Percentiles rank a stretch among this genome's conserved stretches.
phyloP scores from a whole-genome alignment of 2,329 filamentous ascomycete species.

The Fusarium foetens region DNA sequence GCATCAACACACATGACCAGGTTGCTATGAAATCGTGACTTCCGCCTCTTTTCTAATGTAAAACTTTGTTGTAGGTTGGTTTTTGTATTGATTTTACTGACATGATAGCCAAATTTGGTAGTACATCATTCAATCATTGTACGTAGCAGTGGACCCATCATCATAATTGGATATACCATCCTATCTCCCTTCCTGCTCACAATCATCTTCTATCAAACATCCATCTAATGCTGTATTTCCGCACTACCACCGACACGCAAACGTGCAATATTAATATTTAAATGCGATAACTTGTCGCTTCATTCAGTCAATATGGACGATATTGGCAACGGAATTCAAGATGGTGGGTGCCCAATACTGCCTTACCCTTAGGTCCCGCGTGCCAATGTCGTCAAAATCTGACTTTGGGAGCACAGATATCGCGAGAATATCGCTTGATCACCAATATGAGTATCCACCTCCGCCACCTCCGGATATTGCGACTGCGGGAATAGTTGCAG shows the following conservation, averaged over 20 bases:
- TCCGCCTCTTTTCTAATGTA: neutral
- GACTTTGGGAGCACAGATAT: constrained; percentile 50
- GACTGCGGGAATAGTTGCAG: constrained; percentile 62
- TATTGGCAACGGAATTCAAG: constrained; percentile 48
- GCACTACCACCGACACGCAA: neutral
- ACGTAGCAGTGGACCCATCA: constrained; percentile 30
- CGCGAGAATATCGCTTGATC: constrained; percentile 54
- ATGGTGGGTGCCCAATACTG: constrained; percentile 47
- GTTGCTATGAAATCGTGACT: neutral
- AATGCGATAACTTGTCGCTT: constrained; percentile 25
- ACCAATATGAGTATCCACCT: constrained; percentile 45
- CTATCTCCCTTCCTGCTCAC: constrained; percentile 27
- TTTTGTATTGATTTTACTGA: neutral
- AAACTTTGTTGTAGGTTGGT: neutral
- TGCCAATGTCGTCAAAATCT: constrained; percentile 39
- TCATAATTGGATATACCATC: constrained; percentile 13
- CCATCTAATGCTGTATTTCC: constrained; percentile 21
- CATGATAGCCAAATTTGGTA: neutral
- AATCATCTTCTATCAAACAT: constrained; percentile 16
- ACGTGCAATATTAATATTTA: constrained; percentile 9
- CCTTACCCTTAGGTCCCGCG: constrained; percentile 3
- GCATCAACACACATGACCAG: constrained; percentile 17
- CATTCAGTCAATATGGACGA: constrained; percentile 47
- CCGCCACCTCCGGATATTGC: constrained; percentile 54
- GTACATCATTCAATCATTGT: constrained; percentile 6